Evolutionary conservation across 257 asterid species (phyloP).

Genomic region (Nicotiana undulata): DNA sequence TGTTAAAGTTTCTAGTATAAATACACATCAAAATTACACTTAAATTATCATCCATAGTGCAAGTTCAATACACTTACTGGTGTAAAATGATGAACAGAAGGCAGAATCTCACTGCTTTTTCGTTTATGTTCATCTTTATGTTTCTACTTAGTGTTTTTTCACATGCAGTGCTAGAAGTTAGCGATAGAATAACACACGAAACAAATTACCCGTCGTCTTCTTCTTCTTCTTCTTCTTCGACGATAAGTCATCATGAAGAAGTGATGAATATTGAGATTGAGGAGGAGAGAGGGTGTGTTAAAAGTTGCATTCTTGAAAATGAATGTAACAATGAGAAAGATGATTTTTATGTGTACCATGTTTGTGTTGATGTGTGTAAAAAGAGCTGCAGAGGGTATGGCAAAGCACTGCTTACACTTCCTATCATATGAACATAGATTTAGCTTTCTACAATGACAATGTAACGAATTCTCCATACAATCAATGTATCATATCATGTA

Average conservation of each 20-base stretch:
- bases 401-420: background rate
- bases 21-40: background rate
- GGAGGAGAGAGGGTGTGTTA: background rate
- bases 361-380: background rate
- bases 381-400: background rate
- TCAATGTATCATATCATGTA: background rate
- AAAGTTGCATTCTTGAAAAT: background rate
- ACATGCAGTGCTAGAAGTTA: too few species aligned
- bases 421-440: background rate
- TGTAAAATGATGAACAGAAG: background rate
- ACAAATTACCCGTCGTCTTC: too few species aligned
- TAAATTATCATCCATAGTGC: background rate
- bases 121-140: background rate
- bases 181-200: too few species aligned
- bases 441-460: background rate
- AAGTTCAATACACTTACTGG: too few species aligned
- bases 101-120: background rate
- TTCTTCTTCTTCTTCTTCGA: background rate
- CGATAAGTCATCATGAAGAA: background rate
- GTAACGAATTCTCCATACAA: background rate
- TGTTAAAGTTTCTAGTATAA: background rate
- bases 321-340: background rate
- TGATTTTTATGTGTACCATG: slow-evolving; percentile 3
- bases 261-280: background rate
- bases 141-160: background rate